Percentiles rank a stretch among this genome's conserved stretches.
These are phyloP conservation scores for Xylaria hypoxylon DNA, from an alignment of 2,329 filamentous ascomycete genomes.

Conservation along the genomic window DNA sequence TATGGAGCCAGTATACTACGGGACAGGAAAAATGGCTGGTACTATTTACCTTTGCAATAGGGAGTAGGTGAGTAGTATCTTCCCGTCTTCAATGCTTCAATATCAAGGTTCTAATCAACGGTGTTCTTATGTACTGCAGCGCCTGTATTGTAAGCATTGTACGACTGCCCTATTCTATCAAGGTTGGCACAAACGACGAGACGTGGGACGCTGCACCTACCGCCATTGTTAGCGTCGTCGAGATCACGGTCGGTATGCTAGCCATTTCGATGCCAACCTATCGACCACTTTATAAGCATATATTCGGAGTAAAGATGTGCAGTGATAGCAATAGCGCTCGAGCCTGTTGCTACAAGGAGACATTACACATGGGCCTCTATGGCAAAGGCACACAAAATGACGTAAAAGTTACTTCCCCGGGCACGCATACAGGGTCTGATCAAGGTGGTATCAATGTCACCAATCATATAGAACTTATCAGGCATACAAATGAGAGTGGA, in stretches of 20 bases:
- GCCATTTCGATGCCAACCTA: conserved; percentile 35
- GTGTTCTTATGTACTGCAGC: conserved; percentile 2
- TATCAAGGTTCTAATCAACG: background rate
- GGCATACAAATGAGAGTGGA: conserved; percentile 34
- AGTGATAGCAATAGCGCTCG: background rate
- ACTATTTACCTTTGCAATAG: conserved; percentile 15
- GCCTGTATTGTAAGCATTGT: conserved; percentile 33
- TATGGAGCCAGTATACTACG: conserved; percentile 13
- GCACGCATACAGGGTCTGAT: conserved; percentile 19
- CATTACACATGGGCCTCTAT: conserved; percentile 28
- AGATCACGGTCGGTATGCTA: conserved; percentile 32
- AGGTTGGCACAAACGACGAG: conserved; percentile 21
- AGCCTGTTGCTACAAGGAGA: conserved; percentile 20
- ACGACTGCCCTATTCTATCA: conserved; percentile 30
- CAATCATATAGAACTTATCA: conserved; percentile 37
- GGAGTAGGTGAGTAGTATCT: conserved; percentile 28
- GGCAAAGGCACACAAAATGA: conserved; percentile 19
- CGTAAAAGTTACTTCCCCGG: conserved; percentile 33
- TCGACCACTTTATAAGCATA: conserved; percentile 22
- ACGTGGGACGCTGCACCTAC: conserved; percentile 30
- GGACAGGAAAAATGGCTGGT: conserved; percentile 29
- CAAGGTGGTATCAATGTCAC: conserved; percentile 34
- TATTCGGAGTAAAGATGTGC: conserved; percentile 4
- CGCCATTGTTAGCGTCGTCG: conserved; percentile 27
- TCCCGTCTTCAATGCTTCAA: background rate